These are phyloP conservation scores for Russula sp. DNA, from an alignment of 768 basidiomycete species.

Conservation along the genomic window DNA sequence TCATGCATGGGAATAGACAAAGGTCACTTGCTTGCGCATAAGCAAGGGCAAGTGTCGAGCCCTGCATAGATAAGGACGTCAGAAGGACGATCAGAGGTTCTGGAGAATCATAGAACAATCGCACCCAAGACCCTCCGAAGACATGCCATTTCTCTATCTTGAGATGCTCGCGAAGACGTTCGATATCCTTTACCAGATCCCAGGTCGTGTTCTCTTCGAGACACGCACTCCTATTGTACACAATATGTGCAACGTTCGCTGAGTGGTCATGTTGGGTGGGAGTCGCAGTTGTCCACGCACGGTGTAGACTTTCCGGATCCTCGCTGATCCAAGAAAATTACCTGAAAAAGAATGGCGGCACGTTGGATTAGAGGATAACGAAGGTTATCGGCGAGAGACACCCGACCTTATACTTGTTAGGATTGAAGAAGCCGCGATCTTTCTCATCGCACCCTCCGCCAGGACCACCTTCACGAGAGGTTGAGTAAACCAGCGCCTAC, in stretches of 20 bases:
- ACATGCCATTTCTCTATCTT: conserved; percentile 86
- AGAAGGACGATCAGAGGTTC: background rate
- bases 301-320: conserved; percentile 85
- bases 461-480: conserved; percentile 52
- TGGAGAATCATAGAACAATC: conserved; percentile 8
- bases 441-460: conserved; percentile 65
- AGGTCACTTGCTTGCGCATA: conserved; percentile 64
- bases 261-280: background rate
- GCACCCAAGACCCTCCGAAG: conserved; percentile 90
- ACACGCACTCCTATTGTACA: conserved; percentile 51
- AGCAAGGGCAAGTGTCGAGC: conserved; percentile 78
- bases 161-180: conserved; percentile 71
- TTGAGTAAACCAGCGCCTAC: background rate
- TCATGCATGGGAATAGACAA: background rate
- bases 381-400: conserved; percentile 2
- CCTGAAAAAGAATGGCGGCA: conserved; percentile 36
- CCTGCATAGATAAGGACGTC: conserved; percentile 36
- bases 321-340: conserved; percentile 85
- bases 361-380: background rate
- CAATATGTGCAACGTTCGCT: conserved; percentile 10
- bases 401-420: conserved; percentile 70
- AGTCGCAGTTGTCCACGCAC: conserved; percentile 36
- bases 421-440: conserved; percentile 80
- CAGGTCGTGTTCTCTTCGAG: conserved; percentile 89
- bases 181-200: conserved; percentile 89